Conservation (phyloP, 768 basidiomycete species). For the Tricholoma bakamatsutake region DNA sequence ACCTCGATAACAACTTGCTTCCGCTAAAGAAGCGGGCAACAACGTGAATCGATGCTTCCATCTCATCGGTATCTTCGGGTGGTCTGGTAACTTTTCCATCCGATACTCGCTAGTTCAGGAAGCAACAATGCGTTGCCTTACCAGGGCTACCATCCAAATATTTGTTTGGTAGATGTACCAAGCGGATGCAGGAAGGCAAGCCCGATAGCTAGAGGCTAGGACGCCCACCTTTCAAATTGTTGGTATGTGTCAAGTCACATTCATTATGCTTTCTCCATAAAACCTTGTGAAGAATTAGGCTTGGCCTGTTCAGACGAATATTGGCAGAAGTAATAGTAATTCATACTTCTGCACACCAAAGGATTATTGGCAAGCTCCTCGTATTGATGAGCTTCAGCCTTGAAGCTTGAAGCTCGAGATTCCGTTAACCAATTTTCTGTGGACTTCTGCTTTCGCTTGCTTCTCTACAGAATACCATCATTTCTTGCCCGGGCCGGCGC, state of each 20-base stretch:
- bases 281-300: neutral
- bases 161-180: neutral
- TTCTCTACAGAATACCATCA: neutral
- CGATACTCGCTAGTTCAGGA: neutral
- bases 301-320: neutral
- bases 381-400: neutral
- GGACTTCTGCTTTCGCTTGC: neutral
- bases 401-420: neutral
- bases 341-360: neutral
- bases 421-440: neutral
- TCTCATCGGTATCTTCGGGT: neutral
- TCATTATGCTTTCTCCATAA: neutral
- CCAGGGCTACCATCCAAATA: neutral
- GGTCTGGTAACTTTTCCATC: neutral
- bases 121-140: neutral
- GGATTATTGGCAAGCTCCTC: neutral
- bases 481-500: neutral
- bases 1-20: neutral
- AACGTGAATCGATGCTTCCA: neutral
- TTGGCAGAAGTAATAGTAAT: too few species aligned
- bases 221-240: neutral
- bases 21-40: neutral
- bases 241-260: neutral
- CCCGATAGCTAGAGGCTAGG: neutral
- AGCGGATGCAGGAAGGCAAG: neutral